Conservation (phyloP, 306 rosid genomes). For the Elaeagnus macrophylla region DNA sequence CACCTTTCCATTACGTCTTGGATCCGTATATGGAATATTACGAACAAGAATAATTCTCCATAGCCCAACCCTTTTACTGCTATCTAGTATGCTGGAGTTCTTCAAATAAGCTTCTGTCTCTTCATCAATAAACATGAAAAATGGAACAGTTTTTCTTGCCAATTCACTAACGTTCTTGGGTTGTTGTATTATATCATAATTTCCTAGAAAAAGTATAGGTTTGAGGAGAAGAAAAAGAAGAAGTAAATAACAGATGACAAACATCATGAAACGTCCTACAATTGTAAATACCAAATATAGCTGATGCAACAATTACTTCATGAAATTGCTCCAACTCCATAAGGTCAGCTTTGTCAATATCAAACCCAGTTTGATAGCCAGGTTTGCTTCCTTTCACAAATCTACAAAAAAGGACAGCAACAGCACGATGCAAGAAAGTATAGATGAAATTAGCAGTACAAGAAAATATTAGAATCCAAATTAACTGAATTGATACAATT, state of each 20-base stretch:
- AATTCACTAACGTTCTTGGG: slow-evolving; percentile 66
- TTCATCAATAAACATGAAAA: slow-evolving; percentile 88
- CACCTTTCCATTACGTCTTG: slow-evolving; percentile 98
- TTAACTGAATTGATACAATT: not conserved
- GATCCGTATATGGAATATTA: slow-evolving; percentile 70
- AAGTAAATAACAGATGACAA: too few species aligned
- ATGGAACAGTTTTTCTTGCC: slow-evolving; percentile 60
- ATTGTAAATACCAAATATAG: slow-evolving; percentile 60
- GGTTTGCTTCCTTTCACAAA: slow-evolving; percentile 87
- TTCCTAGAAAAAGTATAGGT: slow-evolving; percentile 41
- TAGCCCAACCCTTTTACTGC: slow-evolving; percentile 67
- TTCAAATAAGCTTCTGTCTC: slow-evolving; percentile 76
- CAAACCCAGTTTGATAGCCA: slow-evolving; percentile 79
- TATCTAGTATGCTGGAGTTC: slow-evolving; percentile 59
- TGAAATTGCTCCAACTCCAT: slow-evolving; percentile 74
- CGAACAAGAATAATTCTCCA: slow-evolving; percentile 86
- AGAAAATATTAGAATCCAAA: not conserved
- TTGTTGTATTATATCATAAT: slow-evolving; percentile 88
- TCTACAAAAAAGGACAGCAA: slow-evolving; percentile 36
- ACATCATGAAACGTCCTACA: slow-evolving; percentile 6
- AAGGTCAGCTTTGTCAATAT: slow-evolving; percentile 82
- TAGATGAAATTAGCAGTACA: slow-evolving; percentile 5
- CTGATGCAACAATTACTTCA: slow-evolving; percentile 89
- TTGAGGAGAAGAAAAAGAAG: not conserved
- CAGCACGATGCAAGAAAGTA: slow-evolving; percentile 19